Evolutionary conservation across 2,329 filamentous ascomycete species (phyloP), one percentile per base, ranked within the genome.

Genomic region (Magnaporthiopsis incrustans): DNA sequence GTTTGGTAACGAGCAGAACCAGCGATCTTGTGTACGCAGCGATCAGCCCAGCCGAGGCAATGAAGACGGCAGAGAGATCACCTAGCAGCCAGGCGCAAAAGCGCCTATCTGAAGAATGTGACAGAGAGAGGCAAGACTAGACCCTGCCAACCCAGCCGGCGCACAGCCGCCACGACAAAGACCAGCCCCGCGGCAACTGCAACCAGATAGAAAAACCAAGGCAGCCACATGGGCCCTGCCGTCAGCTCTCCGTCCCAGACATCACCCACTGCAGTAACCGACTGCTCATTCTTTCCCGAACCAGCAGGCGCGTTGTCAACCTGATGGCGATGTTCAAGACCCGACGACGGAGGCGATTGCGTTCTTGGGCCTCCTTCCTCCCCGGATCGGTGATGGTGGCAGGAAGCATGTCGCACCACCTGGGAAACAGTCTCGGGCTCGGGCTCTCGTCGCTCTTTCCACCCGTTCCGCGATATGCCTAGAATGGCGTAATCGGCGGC

Each of bases 401-500:
- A 30, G 30, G 30, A 4, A 14, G 33, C 33, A 35, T 12, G 14
- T 35, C 12, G 33, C 30, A 5, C 30, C 33, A 4, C 18, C 38
- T 50, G 18, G 18, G 5, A 50, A 4, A 22, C 38, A 50, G 15
- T 8, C 38, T 18, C 38, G 38, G 38, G 6, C 38, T 22, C 38
- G 38, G 30, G 30, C 30, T 30, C 30, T 4, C 18, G 38, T 22
- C 15, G 15, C 38, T 22, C 38, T 22, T 50, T 50, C 38, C 38
- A 18, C 38, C 38, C 22, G 18, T 50, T 30, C 38, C 30, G 30
- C 30, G 30, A 30, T 30, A n/a, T 18, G 26, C 60, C 60, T 1
- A 61, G 35, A 8, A 61, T 61, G 6, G 38, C 60, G 18, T 56
- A 32, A 26, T 61, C 60, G 38, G 32, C 53, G 60, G 60, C 60